Conservation (phyloP, 352 stramenopile species). For the Elongisporangium prolatum region DNA sequence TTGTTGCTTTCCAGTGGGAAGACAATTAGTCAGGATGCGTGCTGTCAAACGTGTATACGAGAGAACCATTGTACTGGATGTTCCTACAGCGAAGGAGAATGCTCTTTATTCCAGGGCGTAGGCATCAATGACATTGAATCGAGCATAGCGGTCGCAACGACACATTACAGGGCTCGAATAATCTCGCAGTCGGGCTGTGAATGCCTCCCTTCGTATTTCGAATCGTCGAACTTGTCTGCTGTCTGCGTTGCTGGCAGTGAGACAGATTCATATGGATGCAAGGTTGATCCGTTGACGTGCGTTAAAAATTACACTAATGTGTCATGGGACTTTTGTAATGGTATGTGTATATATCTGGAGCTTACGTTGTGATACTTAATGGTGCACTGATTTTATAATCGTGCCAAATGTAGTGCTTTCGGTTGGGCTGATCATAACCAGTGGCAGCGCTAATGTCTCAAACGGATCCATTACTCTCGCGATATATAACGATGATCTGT, state of each 20-base stretch:
- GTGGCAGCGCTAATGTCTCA: neutral
- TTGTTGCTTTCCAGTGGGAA: constrained; percentile 3
- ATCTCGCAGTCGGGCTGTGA: constrained; percentile 22
- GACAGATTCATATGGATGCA: constrained; percentile 13
- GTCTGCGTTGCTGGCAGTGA: constrained; percentile 15
- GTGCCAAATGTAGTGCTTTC: neutral
- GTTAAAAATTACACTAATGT: constrained; percentile 2
- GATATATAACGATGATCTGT: neutral
- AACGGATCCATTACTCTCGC: neutral
- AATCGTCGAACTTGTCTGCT: constrained; percentile 1
- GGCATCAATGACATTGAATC: constrained; percentile 5
- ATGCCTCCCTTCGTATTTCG: constrained; percentile 14
- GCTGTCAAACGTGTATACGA: constrained; percentile 11
- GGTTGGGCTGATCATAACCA: neutral
- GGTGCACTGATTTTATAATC: neutral
- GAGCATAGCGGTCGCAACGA: neutral
- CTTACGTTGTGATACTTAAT: neutral
- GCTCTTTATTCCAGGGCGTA: constrained; percentile 11
- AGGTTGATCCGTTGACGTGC: constrained; percentile 15
- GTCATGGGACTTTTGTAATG: constrained; percentile 34
- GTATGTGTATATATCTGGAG: constrained; percentile 2
- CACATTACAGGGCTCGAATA: constrained; percentile 5
- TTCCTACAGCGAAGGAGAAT: constrained; percentile 1
- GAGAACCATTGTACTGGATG: constrained; percentile 11
- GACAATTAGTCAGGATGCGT: constrained; percentile 3